These are phyloP conservation scores for Fusarium staphyleae DNA, from an alignment of 2,329 filamentous ascomycete species.

Conservation along the genomic window DNA sequence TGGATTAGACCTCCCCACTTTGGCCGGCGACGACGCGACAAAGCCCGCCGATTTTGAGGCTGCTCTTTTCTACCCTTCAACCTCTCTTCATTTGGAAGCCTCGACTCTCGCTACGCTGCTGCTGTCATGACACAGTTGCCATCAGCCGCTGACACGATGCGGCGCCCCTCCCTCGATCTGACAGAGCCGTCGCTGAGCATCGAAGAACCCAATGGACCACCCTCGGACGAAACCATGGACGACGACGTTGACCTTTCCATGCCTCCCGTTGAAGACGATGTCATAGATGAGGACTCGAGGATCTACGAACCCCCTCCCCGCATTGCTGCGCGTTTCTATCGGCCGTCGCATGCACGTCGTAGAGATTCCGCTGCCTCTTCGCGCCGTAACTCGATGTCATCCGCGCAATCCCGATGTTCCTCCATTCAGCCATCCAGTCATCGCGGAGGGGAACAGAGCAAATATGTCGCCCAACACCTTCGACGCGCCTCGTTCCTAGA, in stretches of 20 bases:
- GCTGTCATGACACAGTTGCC: constrained; percentile 28
- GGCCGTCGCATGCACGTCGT: constrained; percentile 69
- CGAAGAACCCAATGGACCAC: constrained; percentile 45
- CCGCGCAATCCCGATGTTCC: constrained; percentile 74
- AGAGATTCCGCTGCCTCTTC: constrained; percentile 81
- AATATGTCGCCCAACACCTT: constrained; percentile 78
- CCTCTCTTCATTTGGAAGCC: neutral
- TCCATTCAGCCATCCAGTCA: constrained; percentile 59
- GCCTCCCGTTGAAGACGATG: constrained; percentile 48
- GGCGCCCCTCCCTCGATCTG: constrained; percentile 51
- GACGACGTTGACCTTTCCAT: constrained; percentile 49
- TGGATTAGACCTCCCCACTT: constrained; percentile 9
- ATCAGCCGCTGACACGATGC: constrained; percentile 49
- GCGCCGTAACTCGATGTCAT: constrained; percentile 80
- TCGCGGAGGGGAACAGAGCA: constrained; percentile 70
- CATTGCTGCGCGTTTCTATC: constrained; percentile 81
- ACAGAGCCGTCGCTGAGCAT: constrained; percentile 52
- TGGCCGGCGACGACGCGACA: constrained; percentile 14
- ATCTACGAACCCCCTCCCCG: constrained; percentile 72
- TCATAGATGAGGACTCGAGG: constrained; percentile 45
- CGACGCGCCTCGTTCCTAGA: constrained; percentile 83
- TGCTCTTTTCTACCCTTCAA: constrained; percentile 4
- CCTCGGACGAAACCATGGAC: constrained; percentile 43
- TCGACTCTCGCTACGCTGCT: neutral
- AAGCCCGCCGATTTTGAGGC: constrained; percentile 4